Percentiles rank a stretch among this genome's conserved stretches.
Conservation (phyloP, 306 rosid species). For the Lathyrus aphaca region DNA sequence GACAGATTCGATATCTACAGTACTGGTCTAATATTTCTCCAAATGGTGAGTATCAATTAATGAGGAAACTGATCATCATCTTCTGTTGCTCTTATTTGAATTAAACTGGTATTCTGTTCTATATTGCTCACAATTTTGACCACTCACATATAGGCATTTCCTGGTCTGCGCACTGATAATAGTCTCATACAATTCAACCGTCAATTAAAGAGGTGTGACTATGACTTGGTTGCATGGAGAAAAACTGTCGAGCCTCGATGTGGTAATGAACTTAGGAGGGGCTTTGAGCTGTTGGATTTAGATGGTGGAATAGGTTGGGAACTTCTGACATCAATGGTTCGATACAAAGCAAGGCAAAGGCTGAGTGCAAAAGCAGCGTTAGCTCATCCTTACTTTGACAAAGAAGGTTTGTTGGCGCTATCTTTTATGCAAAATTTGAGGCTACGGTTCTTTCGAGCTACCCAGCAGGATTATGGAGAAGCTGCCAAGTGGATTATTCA, state of each 20-base stretch:
- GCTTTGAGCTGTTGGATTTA: conserved; percentile 86
- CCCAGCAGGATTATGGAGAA: conserved; percentile 85
- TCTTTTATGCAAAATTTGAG: conserved; percentile 85
- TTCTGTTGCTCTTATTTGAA: conserved; percentile 28
- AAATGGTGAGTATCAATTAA: conserved; percentile 71
- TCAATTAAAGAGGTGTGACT: conserved; percentile 86
- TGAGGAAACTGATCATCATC: conserved; percentile 28
- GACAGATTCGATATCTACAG: conserved; percentile 95
- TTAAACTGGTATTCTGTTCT: conserved; percentile 27
- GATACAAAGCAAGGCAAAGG: conserved; percentile 82
- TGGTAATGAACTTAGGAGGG: conserved; percentile 65
- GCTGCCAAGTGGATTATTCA: conserved; percentile 79
- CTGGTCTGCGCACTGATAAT: conserved; percentile 69
- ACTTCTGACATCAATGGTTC: conserved; percentile 85
- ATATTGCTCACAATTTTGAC: conserved; percentile 23
- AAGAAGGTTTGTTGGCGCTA: conserved; percentile 77
- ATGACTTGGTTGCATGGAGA: conserved; percentile 91
- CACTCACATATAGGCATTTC: conserved; percentile 66
- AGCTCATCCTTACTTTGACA: conserved; percentile 87
- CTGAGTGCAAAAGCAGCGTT: conserved; percentile 88
- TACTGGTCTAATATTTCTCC: conserved; percentile 89
- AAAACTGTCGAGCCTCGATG: conserved; percentile 69
- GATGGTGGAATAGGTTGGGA: conserved; percentile 98
- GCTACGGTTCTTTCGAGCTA: conserved; percentile 74
- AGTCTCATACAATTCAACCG: conserved; percentile 89